Conservation (phyloP, 2,329 filamentous ascomycete genomes). For the Parascedosporium putredinis region DNA sequence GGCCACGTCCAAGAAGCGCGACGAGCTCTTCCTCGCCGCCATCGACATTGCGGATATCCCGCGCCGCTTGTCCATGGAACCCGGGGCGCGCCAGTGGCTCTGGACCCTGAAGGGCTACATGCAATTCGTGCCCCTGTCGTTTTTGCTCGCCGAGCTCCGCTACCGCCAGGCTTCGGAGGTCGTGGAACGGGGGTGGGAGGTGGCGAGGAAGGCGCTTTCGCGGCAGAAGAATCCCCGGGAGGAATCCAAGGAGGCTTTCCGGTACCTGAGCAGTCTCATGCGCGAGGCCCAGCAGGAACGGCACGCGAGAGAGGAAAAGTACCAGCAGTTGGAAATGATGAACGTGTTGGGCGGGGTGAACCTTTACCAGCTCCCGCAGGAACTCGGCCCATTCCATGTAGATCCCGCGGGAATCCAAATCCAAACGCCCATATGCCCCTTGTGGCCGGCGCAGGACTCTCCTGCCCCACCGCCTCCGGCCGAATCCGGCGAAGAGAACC, state of each 20-base stretch:
- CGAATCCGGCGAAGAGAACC: too few species aligned
- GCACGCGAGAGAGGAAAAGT: not conserved
- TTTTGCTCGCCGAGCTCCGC: not conserved
- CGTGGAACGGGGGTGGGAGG: not conserved
- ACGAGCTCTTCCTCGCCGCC: not conserved
- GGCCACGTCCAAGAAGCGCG: too few species aligned
- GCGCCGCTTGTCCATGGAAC: not conserved
- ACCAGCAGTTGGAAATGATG: not conserved
- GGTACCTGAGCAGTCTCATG: not conserved
- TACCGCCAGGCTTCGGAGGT: not conserved
- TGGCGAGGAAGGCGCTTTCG: not conserved
- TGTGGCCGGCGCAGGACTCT: too few species aligned
- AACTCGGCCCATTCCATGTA: too few species aligned
- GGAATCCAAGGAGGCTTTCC: not conserved
- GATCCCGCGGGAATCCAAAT: too few species aligned
- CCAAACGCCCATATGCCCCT: too few species aligned
- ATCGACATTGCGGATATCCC: conserved; percentile 2
- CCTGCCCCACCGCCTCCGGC: too few species aligned
- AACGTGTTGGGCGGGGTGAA: not conserved
- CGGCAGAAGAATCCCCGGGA: not conserved
- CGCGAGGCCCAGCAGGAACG: not conserved
- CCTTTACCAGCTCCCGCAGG: too few species aligned
- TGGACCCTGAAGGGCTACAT: not conserved
- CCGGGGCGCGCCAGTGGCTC: not conserved
- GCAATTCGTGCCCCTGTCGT: conserved; percentile 4